Conservation (phyloP, 2,329 filamentous ascomycete genomes). For the Xylaria hypoxylon region DNA sequence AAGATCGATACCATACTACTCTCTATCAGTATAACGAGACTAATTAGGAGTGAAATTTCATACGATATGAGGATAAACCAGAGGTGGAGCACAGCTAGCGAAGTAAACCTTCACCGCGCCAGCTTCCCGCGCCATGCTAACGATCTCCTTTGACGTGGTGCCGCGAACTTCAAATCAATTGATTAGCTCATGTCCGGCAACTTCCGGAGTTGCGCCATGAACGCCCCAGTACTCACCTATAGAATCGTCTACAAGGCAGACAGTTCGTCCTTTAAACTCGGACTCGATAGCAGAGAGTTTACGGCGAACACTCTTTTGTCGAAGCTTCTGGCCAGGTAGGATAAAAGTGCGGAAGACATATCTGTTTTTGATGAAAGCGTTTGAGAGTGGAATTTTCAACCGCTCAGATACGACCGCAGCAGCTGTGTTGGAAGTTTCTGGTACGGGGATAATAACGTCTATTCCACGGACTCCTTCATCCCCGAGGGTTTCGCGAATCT, state of each 20-base stretch:
- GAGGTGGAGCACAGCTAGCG: slow-evolving; percentile 82
- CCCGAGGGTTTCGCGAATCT: slow-evolving; percentile 71
- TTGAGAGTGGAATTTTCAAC: slow-evolving; percentile 76
- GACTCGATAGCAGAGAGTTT: slow-evolving; percentile 89
- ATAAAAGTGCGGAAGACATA: slow-evolving; percentile 73
- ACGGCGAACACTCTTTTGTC: slow-evolving; percentile 87
- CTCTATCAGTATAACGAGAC: slow-evolving; percentile 14
- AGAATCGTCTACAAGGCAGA: slow-evolving; percentile 88
- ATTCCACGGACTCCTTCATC: slow-evolving; percentile 74
- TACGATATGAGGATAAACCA: slow-evolving; percentile 89
- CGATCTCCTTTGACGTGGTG: slow-evolving; percentile 82
- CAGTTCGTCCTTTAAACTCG: slow-evolving; percentile 84
- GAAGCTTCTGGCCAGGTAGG: slow-evolving; percentile 75
- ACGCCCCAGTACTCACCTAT: slow-evolving; percentile 58
- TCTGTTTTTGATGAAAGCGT: slow-evolving; percentile 55
- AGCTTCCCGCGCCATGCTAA: slow-evolving; percentile 85
- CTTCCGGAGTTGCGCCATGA: no score
- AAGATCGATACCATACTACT: slow-evolving; percentile 69
- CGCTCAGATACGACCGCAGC: slow-evolving; percentile 77
- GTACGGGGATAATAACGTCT: slow-evolving; percentile 73
- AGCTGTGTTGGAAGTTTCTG: slow-evolving; percentile 80
- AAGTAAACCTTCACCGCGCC: slow-evolving; percentile 87
- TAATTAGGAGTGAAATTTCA: slow-evolving; percentile 47
- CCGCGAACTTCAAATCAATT: slow-evolving; percentile 70
- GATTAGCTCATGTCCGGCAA: slow-evolving; percentile 16